phyloP scores from a whole-genome alignment of 139 green algal genomes.

The Haematococcus sp. region DNA sequence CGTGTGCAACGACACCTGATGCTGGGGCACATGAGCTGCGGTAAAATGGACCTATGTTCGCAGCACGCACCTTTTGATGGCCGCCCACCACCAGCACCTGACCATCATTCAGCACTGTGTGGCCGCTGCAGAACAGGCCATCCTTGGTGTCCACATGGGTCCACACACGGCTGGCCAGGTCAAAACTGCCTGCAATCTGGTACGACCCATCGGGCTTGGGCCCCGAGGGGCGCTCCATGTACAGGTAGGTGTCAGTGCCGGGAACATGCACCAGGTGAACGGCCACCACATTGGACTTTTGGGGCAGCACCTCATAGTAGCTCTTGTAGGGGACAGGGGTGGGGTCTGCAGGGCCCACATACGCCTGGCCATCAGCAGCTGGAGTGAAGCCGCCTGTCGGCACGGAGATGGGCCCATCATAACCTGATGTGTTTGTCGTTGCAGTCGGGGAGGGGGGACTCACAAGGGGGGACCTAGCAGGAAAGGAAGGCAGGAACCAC shows the following conservation, averaged over 20 bases:
- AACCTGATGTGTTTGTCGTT: too few relatives aligned
- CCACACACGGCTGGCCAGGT: not conserved
- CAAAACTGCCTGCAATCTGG: constrained; percentile 10
- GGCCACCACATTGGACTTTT: constrained; percentile 29
- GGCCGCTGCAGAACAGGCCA: constrained; percentile 14
- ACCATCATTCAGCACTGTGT: not conserved
- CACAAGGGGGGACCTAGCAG: too few relatives aligned
- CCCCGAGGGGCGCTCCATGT: constrained; percentile 38
- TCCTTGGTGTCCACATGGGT: constrained; percentile 5
- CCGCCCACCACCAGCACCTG: constrained; percentile 1
- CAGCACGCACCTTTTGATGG: not conserved
- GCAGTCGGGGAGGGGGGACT: too few relatives aligned
- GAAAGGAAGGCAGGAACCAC: too few relatives aligned
- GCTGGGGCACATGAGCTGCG: too few relatives aligned
- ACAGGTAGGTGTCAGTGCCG: constrained; percentile 27
- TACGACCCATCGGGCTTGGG: constrained; percentile 15
- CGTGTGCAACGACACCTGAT: not conserved
- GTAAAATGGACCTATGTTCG: not conserved
- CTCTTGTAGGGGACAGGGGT: not conserved
- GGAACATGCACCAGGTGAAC: constrained; percentile 35
- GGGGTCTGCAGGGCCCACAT: too few relatives aligned
- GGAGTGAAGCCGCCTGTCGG: too few relatives aligned
- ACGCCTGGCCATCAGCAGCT: too few relatives aligned
- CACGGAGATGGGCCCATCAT: too few relatives aligned
- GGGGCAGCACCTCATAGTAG: constrained; percentile 12